These are phyloP conservation scores for Penicillium thymicola DNA, from an alignment of 2,329 filamentous ascomycete genomes.

Conservation along the genomic window DNA sequence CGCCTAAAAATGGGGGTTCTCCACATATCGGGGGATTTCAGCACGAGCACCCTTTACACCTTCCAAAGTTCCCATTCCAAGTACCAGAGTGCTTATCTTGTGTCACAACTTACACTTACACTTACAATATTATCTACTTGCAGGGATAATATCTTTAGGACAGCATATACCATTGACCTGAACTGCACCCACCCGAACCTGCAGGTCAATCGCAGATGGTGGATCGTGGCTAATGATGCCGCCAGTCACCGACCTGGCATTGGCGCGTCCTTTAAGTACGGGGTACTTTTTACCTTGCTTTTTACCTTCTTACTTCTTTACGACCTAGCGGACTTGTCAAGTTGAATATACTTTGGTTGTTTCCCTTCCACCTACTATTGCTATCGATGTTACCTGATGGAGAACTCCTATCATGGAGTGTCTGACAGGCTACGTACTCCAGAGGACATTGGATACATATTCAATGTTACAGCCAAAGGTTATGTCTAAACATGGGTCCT, in stretches of 20 bases:
- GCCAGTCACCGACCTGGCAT: not conserved
- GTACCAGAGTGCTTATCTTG: not conserved
- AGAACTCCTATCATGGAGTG: not conserved
- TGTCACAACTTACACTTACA: not conserved
- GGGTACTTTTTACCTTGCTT: not conserved
- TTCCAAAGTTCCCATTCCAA: not conserved
- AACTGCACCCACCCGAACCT: conserved; percentile 6
- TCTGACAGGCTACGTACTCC: not conserved
- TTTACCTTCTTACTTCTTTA: not conserved
- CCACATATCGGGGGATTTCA: conserved; percentile 9
- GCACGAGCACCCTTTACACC: conserved; percentile 2
- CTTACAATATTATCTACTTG: not conserved
- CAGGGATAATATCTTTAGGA: not conserved
- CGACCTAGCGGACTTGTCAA: not conserved
- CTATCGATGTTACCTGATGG: not conserved
- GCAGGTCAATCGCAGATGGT: conserved; percentile 5
- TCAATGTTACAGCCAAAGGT: no score
- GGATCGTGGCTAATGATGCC: conserved; percentile 7
- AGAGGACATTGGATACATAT: not conserved
- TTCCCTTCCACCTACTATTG: not conserved
- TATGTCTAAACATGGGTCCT: not conserved
- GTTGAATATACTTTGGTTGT: not conserved
- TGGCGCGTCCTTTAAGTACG: not conserved
- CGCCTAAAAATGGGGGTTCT: conserved; percentile 1
- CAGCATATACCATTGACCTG: not conserved